A percentile compares a stretch with the other conserved stretches of the same genome.
phyloP scores from a whole-genome alignment of 2,329 filamentous ascomycete species.

The Aureobasidium pullulans region DNA sequence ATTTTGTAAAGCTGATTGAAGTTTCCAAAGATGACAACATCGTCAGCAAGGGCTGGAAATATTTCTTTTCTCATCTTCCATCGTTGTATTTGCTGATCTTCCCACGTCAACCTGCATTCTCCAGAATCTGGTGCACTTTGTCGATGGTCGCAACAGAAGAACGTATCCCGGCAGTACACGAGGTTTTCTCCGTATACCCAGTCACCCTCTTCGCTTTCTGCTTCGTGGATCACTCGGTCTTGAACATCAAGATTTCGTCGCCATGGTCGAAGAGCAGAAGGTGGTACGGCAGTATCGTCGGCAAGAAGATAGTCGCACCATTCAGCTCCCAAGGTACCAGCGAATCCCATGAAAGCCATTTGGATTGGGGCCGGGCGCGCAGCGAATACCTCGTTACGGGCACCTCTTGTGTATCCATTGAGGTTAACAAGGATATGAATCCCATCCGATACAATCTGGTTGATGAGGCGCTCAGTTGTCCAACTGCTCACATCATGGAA shows the following conservation, averaged over 20 bases:
- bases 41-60: constrained; percentile 74
- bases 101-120: constrained; percentile 66
- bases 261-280: constrained; percentile 70
- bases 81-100: constrained; percentile 69
- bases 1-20: constrained; percentile 99
- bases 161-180: constrained; percentile 87
- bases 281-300: constrained; percentile 79
- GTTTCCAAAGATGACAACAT: constrained; percentile 87
- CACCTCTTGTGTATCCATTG: constrained; percentile 95
- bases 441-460: constrained; percentile 77
- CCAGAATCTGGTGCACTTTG: constrained; percentile 73
- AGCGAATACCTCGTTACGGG: constrained; percentile 95
- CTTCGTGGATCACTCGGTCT: constrained; percentile 56
- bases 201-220: constrained; percentile 51
- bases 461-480: constrained; percentile 74
- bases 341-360: constrained; percentile 99
- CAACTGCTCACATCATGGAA: constrained; percentile 85
- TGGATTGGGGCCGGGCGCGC: constrained; percentile 90
- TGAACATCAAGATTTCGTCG: constrained; percentile 66
- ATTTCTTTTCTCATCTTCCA: constrained; percentile 92
- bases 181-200: constrained; percentile 98
- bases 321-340: constrained; percentile 88
- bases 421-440: constrained; percentile 95
- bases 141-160: constrained; percentile 96
- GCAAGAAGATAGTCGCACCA: constrained; percentile 98